Evolutionary conservation across 495 filamentous ascomycete genomes (phyloP).

Genomic region (Talaromyces proteolyticus): DNA sequence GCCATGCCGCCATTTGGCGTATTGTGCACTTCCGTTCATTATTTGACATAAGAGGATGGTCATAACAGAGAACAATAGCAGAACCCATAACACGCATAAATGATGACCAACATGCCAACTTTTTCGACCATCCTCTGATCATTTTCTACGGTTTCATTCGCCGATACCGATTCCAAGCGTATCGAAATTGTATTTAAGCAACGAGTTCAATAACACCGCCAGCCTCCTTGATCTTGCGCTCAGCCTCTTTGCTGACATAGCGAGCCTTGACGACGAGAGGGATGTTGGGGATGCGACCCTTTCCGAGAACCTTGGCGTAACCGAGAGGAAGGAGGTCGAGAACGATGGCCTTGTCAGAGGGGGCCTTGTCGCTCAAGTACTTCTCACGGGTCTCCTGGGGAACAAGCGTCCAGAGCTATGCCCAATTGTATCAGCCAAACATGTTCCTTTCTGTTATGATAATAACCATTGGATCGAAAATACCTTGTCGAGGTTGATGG

Average conservation of each 20-base stretch:
- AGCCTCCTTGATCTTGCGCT: conserved; percentile 92
- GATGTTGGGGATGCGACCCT: conserved; percentile 80
- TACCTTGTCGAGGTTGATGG: conserved; percentile 90
- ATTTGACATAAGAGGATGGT: conserved; percentile 5
- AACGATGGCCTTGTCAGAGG: conserved; percentile 74
- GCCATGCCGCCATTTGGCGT: neutral
- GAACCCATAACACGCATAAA: neutral
- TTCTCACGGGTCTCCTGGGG: conserved; percentile 77
- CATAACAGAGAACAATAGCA: neutral
- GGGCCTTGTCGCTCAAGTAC: conserved; percentile 65
- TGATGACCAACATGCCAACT: conserved; percentile 12
- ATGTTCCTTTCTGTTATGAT: neutral
- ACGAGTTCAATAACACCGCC: conserved; percentile 87
- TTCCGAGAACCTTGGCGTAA: conserved; percentile 90
- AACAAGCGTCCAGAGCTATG: conserved; percentile 76
- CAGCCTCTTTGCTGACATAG: conserved; percentile 81
- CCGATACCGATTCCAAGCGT: conserved; percentile 16
- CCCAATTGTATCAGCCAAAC: neutral
- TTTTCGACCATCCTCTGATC: conserved; percentile 25
- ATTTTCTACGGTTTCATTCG: conserved; percentile 22
- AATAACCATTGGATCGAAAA: conserved; percentile 9
- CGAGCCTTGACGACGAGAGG: conserved; percentile 84
- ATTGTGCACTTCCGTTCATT: conserved; percentile 1
- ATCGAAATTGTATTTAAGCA: conserved; percentile 54
- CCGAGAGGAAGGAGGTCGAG: conserved; percentile 88